Percentiles rank a stretch among this genome's conserved stretches.
Conservation (phyloP, 2,329 filamentous ascomycete genomes). For the Ascosphaera apis region DNA sequence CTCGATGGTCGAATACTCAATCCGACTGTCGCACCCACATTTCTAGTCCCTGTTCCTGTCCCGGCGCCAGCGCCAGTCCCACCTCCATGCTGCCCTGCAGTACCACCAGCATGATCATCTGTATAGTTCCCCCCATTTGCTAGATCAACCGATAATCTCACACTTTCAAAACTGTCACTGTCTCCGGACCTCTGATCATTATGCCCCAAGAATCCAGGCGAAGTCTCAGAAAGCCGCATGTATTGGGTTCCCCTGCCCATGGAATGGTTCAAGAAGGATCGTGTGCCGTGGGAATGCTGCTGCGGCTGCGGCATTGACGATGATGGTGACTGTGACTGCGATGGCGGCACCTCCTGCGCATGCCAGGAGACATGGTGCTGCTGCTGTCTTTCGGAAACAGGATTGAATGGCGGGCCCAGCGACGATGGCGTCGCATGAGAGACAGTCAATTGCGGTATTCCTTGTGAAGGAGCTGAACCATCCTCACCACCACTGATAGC, state of each 20-base stretch:
- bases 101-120: background rate
- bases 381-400: no score
- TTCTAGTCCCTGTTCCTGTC: conserved; percentile 12
- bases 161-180: background rate
- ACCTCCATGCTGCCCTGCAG: conserved; percentile 9
- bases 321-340: no score
- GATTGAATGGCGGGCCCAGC: no score
- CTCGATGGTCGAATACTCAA: background rate
- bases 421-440: no score
- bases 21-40: background rate
- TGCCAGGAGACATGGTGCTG: no score
- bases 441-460: no score
- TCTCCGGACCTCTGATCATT: background rate
- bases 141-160: background rate
- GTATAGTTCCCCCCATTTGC: background rate
- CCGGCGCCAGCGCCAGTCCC: conserved; percentile 12
- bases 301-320: no score
- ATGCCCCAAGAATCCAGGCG: background rate
- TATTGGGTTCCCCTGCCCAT: conserved; percentile 1
- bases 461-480: no score
- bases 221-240: background rate
- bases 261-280: background rate
- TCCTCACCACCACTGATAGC: no score
- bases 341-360: no score
- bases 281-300: background rate